A percentile compares a stretch with the other conserved stretches of the same genome.
These are phyloP conservation scores for Cyclotella choctawhatcheeana DNA, from an alignment of 108 stramenopile species.

Conservation along the genomic window DNA sequence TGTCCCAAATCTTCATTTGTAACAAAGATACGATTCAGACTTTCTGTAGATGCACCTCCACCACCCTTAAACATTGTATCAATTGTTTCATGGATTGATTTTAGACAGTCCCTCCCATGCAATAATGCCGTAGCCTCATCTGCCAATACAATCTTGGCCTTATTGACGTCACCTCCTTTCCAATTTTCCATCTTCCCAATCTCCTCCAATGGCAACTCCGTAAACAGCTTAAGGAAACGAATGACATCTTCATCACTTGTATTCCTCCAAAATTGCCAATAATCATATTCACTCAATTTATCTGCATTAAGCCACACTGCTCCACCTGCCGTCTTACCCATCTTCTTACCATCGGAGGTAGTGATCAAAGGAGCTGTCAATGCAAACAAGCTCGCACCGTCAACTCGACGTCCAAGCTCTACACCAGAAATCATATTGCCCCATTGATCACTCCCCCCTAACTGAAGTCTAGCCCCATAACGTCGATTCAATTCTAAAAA, in stretches of 20 bases:
- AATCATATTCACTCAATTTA: constrained; percentile 92
- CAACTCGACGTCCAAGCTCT: constrained; percentile 91
- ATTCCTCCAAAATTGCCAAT: constrained; percentile 99
- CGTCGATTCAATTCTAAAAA: constrained; percentile 93
- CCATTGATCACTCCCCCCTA: constrained; percentile 99
- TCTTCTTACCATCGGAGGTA: constrained; percentile 97
- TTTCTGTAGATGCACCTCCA: constrained; percentile 57
- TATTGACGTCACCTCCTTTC: constrained; percentile 87
- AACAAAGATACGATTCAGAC: constrained; percentile 69
- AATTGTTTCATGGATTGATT: constrained; percentile 86
- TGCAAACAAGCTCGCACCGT: constrained; percentile 87
- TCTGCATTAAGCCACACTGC: constrained; percentile 97
- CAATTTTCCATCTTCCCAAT: constrained; percentile 69
- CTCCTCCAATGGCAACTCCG: constrained; percentile 87
- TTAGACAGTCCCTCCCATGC: constrained; percentile 89
- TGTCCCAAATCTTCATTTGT: constrained; percentile 49
- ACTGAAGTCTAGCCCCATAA: constrained; percentile 82
- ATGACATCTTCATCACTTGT: constrained; percentile 94
- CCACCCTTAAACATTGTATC: constrained; percentile 77
- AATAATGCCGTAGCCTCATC: constrained; percentile 94
- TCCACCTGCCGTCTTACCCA: constrained; percentile 98
- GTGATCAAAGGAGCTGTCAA: constrained; percentile 98
- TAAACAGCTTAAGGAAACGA: constrained; percentile 95
- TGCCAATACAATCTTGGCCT: constrained; percentile 95
- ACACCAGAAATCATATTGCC: constrained; percentile 97